Evolutionary conservation across 352 stramenopile species (phyloP), one percentile per base, ranked within the genome.

Genomic region (Blastocystis sp.): DNA sequence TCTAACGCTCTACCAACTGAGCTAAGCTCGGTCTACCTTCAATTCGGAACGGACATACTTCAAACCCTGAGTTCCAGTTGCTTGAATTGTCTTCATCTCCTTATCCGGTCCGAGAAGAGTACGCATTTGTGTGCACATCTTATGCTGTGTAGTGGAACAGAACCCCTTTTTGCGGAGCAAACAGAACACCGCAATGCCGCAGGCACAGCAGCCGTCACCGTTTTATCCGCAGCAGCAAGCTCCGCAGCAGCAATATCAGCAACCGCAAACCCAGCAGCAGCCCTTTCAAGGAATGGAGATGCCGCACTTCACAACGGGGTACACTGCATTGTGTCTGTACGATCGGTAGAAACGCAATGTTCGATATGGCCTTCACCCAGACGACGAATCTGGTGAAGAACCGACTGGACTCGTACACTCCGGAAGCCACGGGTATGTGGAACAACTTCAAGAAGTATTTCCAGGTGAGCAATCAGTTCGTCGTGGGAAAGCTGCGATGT

Each of bases 381-480:
- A 73, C 57, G 14, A 59, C 46, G 24, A 73, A 84, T 75, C 77
- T 87, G 36, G 32, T 87, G 36, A 87, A 84, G 32, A 53, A 32
- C 49, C 65, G 64, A 46, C 4, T 34, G n/a, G 65, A 87, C 42
- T 6, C 27, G 34, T 87, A 65, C 29, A 84, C 69, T 36, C 81
- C 81, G 6, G 81, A 84, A 44, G 46, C 81, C 0, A 86, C 67
- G 14, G 46, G 48, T 36, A 67, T 87, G 53, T 86, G 72, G 75
- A 61, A 75, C 38, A 63, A 59, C 40, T 72, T 87, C 32, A 86
- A 86, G 40, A 63, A 61, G 36, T 89, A 89, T 67, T 89, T 89
- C 69, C 27, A 79, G 40, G 87, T 89, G n/a, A 86, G 87, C 65
- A 88, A 88, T 59, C 67, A 57, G 6, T 88, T 87, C 46, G 87